Evolutionary conservation across 2,329 filamentous ascomycete genomes (phyloP).

Genomic region (Claviceps arundinis): DNA sequence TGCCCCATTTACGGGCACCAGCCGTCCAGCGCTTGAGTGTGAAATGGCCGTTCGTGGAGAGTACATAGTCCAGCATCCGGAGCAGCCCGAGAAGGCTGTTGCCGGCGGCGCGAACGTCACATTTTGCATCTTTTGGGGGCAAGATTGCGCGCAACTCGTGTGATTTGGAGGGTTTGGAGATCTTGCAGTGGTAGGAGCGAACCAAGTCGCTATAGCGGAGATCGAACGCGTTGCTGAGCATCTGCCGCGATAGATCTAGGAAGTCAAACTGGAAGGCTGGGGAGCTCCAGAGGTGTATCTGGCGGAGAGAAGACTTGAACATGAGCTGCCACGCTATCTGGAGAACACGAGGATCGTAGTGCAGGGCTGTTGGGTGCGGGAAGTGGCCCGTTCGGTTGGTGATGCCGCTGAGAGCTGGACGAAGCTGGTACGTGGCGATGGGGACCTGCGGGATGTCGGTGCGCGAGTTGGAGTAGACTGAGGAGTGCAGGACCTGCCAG

Average conservation of each 20-base stretch:
- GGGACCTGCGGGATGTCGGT: conserved; percentile 25
- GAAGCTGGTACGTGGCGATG: conserved; percentile 32
- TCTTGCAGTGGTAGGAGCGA: conserved; percentile 12
- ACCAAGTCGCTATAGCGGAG: conserved; percentile 24
- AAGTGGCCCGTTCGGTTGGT: conserved; percentile 24
- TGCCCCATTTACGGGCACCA: conserved; percentile 19
- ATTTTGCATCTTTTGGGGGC: not conserved
- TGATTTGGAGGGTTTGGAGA: conserved; percentile 7
- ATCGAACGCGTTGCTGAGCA: conserved; percentile 33
- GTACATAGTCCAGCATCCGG: conserved; percentile 25
- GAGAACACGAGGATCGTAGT: conserved; percentile 26
- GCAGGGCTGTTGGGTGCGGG: conserved; percentile 24
- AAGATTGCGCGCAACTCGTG: conserved; percentile 10
- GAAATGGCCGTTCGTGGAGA: conserved; percentile 28
- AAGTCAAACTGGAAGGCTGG: conserved; percentile 31
- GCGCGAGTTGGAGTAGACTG: conserved; percentile 36
- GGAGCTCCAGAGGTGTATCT: conserved; percentile 24
- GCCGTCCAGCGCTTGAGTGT: conserved; percentile 27
- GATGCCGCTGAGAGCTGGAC: conserved; percentile 27
- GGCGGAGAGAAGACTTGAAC: conserved; percentile 19
- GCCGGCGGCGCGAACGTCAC: conserved; percentile 9
- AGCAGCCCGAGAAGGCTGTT: conserved; percentile 21
- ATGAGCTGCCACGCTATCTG: conserved; percentile 26
- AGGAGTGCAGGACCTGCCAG: conserved; percentile 31
- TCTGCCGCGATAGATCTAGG: conserved; percentile 35